phyloP scores from a whole-genome alignment of 129 eudicot genomes.

The carrot (Daucus carota) region DNA sequence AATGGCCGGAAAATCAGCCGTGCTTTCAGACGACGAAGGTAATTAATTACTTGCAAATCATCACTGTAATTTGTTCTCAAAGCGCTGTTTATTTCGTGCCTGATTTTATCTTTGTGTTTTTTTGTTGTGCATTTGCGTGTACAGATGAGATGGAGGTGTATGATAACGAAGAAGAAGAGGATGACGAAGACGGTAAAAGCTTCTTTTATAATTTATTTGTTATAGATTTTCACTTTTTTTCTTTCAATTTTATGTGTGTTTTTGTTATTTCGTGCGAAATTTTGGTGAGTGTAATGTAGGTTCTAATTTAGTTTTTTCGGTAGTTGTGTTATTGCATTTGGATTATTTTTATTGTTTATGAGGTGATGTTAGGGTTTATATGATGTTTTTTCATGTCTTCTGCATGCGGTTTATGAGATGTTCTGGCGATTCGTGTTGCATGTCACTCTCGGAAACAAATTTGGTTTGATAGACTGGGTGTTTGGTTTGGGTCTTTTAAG shows the following conservation, averaged over 20 bases:
- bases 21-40: not conserved
- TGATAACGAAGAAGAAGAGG: not conserved
- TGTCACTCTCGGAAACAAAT: not conserved
- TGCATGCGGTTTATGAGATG: not conserved
- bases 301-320: not conserved
- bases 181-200: not conserved
- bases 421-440: not conserved
- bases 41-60: not conserved
- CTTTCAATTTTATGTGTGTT: not conserved
- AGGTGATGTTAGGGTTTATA: not conserved
- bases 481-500: too few species aligned
- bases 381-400: not conserved
- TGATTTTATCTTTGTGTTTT: not conserved
- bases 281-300: not conserved
- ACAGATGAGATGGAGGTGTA: conserved; percentile 3
- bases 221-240: too few species aligned
- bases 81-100: not conserved
- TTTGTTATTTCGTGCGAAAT: not conserved
- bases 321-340: not conserved
- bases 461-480: not conserved
- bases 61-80: not conserved
- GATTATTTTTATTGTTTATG: not conserved
- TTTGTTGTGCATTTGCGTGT: not conserved
- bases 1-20: not conserved
- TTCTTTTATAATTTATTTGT: too few species aligned